Evolutionary conservation across 1,284 basidiomycete species (phyloP), one percentile per base, ranked within the genome.

Genomic region (Mycosarcoma mackinlayi): DNA sequence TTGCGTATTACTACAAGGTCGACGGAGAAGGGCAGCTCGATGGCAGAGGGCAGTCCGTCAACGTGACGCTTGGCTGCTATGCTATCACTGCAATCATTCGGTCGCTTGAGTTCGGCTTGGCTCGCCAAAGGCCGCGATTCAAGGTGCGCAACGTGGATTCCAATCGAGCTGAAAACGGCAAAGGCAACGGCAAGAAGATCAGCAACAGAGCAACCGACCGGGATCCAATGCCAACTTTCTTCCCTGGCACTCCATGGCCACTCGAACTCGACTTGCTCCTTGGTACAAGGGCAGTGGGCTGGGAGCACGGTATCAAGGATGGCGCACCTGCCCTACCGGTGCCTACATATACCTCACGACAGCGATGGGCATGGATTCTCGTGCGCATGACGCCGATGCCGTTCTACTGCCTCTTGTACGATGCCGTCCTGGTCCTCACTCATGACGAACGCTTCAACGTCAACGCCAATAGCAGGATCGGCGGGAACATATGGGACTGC

Each of bases 221-320:
- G 3, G 45, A 35, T 18, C 37, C 13, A 9, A 25, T 74, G 50
- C 72, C 72, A 0, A 21, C 38, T 27, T 59, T 37, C 54, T 65
- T 69, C n/a, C 73, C 73, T 0, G 59, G 66, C 4, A 72, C 69
- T 4, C 25, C 25, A 9, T 27, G 41, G 14, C 66, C 62, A 2
- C 37, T 72, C 19, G 70, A 62, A 45, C 37, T 73, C 6, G 73
- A 75, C 39, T 41, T 69, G 8, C 44, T 71, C 18, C 11, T 50
- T 21, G 67, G 66, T 27, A 8, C 67, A n/a, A 50, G 73, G n/a
- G 70, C 53, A 3, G 14, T 70, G 1, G 73, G 73, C 16, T 75
- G 73, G 73, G 45, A 63, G 35, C 45, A 65, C 21, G 73, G 73
- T 23, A 37, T 68, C 16, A 58, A 52, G n/a, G 35, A 51, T 13